Evolutionary conservation across 805 yeast species (phyloP), one percentile per base, ranked within the genome.

Genomic region (Candida multigemmis): DNA sequence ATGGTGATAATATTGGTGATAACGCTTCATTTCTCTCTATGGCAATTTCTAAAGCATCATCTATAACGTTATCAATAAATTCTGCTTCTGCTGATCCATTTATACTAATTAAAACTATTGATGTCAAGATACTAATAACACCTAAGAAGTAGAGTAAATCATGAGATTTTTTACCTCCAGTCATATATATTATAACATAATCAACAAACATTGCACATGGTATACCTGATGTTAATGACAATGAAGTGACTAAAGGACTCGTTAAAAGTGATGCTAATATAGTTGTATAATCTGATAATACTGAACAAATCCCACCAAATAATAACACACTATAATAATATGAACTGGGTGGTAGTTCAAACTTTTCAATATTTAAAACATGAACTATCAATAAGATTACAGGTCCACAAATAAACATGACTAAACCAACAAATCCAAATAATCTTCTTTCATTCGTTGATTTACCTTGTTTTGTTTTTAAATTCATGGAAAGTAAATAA

Each of bases 161-260:
- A 24, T 21, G 31, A 5, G 34, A 38, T 30, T 13, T 32, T 6
- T 25, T 12, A 28, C 26, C 41, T 6, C 46, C 56, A 1, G 43
- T 32, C 8, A 48, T n/a, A 12, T 34, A 38, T 21, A 56, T 36
- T 6, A 56, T 40, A 10, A 63, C 35, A 34, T 59, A 67, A 37
- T 71, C 77, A 25, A 67, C 53, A 28, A 65, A 53, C 38, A 71
- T 65, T 16, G 69, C 65, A 14, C 71, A 51, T 3, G 77, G 77
- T 19, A 71, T 68, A 1, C 68, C 63, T 0, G 71, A 56, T 1
- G 76, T 67, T 19, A 71, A 44, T 3, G 74, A 67, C 20, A 71
- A 48, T 3, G 74, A 56, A 2, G 72, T 62, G 10, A 69, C 59
- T 30, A 71, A 53, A 1, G 77, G 77, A 24, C 74, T 67, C 1